phyloP scores from a whole-genome alignment of 805 yeast species.

The Candida nemodendra region DNA sequence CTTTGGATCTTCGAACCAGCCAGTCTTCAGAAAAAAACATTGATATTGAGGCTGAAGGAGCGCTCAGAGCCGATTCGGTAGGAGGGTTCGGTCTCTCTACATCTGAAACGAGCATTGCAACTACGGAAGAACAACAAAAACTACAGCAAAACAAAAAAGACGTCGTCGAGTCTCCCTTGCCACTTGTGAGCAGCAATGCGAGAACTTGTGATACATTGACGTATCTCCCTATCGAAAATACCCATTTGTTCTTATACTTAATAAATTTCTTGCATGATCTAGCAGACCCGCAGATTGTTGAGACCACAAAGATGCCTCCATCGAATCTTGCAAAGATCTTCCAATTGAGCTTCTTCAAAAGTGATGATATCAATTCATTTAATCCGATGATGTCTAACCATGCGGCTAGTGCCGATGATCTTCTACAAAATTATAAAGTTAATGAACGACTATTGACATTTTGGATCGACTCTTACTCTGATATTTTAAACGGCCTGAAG shows the following conservation, averaged over 20 bases:
- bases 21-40: slow-evolving; percentile 8
- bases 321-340: slow-evolving; percentile 38
- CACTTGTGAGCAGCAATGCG: background rate
- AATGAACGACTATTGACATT: slow-evolving; percentile 28
- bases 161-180: background rate
- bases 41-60: slow-evolving; percentile 1
- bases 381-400: slow-evolving; percentile 15
- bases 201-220: slow-evolving; percentile 8
- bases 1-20: slow-evolving; percentile 4
- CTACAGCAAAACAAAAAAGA: background rate
- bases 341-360: slow-evolving; percentile 37
- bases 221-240: slow-evolving; percentile 29
- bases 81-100: slow-evolving; percentile 13
- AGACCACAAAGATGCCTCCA: slow-evolving; percentile 37
- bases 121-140: slow-evolving; percentile 1
- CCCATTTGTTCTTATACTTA: slow-evolving; percentile 32
- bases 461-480: slow-evolving; percentile 27
- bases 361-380: slow-evolving; percentile 26
- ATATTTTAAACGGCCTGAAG: slow-evolving; percentile 13
- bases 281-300: slow-evolving; percentile 21
- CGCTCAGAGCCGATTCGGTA: slow-evolving; percentile 12
- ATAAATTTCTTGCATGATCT: slow-evolving; percentile 28
- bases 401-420: slow-evolving; percentile 20
- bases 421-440: slow-evolving; percentile 26
- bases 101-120: slow-evolving; percentile 6